Conservation (phyloP, 2,329 filamentous ascomycete genomes). For the Botrytis elliptica region DNA sequence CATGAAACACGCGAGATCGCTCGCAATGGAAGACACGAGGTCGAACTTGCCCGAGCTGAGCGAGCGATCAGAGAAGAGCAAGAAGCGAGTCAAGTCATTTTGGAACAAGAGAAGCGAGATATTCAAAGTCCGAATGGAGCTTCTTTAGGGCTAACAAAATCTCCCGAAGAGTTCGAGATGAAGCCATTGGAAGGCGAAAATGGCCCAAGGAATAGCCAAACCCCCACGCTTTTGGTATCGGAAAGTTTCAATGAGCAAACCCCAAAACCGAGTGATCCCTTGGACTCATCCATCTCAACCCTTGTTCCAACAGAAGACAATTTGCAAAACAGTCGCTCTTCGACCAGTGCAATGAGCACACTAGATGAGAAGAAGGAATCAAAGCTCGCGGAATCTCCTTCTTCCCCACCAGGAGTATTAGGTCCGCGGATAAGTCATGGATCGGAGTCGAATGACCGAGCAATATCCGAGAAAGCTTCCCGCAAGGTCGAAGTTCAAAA, state of each 20-base stretch:
- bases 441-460: slow-evolving; percentile 19
- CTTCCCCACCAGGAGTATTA: not conserved
- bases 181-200: not conserved
- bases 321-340: slow-evolving; percentile 22
- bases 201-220: not conserved
- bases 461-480: slow-evolving; percentile 19
- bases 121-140: not conserved
- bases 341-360: slow-evolving; percentile 22
- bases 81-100: slow-evolving; percentile 11
- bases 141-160: not conserved
- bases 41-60: slow-evolving; percentile 46
- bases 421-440: not conserved
- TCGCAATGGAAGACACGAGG: slow-evolving; percentile 50
- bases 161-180: slow-evolving; percentile 11
- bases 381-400: slow-evolving; percentile 2
- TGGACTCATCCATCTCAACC: not conserved
- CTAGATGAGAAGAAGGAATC: slow-evolving; percentile 27
- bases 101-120: slow-evolving; percentile 20
- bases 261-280: not conserved
- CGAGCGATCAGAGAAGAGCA: slow-evolving; percentile 40
- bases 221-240: not conserved
- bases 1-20: slow-evolving; percentile 63
- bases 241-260: not conserved
- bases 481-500: slow-evolving; percentile 12
- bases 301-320: slow-evolving; percentile 16